Conservation (phyloP, 2,329 filamentous ascomycete genomes). For the Corniculantispora saksenae region DNA sequence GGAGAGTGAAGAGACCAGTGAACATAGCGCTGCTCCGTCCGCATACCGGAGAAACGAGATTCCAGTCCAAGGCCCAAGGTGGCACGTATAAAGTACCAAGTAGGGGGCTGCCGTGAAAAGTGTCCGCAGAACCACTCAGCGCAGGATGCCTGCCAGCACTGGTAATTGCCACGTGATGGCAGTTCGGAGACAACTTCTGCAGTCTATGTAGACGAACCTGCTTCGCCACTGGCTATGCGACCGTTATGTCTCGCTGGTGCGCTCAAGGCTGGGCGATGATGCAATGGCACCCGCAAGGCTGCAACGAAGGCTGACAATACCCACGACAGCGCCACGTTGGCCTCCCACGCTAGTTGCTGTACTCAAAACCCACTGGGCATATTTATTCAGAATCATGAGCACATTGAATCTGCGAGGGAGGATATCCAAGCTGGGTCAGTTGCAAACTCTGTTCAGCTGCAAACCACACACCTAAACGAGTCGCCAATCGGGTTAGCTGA, state of each 20-base stretch:
- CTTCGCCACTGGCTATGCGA: background rate
- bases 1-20: no score
- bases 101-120: no score
- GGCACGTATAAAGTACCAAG: no score
- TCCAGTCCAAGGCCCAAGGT: no score
- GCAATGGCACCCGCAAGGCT: background rate
- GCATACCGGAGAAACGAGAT: no score
- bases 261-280: background rate
- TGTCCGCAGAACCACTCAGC: no score
- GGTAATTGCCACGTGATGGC: no score
- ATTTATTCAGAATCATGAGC: background rate
- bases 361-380: no score
- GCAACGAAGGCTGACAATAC: background rate
- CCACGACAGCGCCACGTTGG: background rate
- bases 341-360: background rate
- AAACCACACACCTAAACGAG: background rate
- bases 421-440: background rate
- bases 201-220: background rate
- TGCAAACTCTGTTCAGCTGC: background rate
- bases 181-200: background rate
- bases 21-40: no score
- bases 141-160: no score
- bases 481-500: background rate
- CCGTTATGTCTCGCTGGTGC: background rate
- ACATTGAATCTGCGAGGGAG: background rate